Percentiles rank a stretch among this genome's conserved stretches.
Evolutionary conservation across 306 rosid species (phyloP).

Genomic region (Vigna reflexopilosa): DNA sequence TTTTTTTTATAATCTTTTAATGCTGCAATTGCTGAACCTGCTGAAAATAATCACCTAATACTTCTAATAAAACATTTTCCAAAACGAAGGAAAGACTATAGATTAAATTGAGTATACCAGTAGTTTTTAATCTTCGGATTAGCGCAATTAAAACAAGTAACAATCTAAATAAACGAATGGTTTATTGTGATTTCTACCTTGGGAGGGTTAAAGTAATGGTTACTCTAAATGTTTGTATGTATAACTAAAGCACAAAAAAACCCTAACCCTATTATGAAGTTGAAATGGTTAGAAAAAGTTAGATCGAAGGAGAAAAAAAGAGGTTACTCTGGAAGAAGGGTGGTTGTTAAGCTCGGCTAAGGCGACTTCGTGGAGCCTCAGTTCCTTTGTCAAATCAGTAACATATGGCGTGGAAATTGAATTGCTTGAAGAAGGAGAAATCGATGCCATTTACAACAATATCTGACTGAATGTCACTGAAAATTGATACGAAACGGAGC

Average conservation of each 20-base stretch:
- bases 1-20: not conserved
- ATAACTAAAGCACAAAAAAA: not conserved
- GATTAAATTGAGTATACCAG: not conserved
- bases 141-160: not conserved
- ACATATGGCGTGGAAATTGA: not conserved
- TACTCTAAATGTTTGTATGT: not conserved
- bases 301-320: not conserved
- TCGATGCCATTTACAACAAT: slow-evolving; percentile 20
- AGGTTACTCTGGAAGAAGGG: slow-evolving; percentile 63
- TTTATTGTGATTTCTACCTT: not conserved
- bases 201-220: not conserved
- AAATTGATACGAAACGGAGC: not conserved
- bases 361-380: slow-evolving; percentile 72
- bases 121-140: not conserved
- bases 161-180: not conserved
- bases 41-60: not conserved
- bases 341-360: slow-evolving; percentile 73
- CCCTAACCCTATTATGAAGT: slow-evolving; percentile 14
- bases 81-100: not conserved
- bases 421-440: slow-evolving; percentile 1
- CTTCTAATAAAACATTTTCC: not conserved
- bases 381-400: slow-evolving; percentile 45
- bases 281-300: not conserved
- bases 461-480: not conserved
- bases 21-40: not conserved